Evolutionary conservation across 2,329 filamentous ascomycete genomes (phyloP).

Genomic region (Diaporthe caulivora): DNA sequence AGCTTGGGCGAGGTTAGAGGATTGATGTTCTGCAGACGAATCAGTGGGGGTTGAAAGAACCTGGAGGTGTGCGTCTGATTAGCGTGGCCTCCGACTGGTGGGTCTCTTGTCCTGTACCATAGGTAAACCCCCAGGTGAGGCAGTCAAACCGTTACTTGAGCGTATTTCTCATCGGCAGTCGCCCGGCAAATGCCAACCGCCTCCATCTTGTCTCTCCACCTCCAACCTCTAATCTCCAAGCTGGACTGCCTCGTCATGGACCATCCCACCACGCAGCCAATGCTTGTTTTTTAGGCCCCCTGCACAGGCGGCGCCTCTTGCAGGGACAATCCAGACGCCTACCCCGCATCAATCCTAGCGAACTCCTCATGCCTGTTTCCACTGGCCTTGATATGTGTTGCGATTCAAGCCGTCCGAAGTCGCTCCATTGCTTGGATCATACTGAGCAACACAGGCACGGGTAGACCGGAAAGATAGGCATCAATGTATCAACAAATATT

Average conservation of each 20-base stretch:
- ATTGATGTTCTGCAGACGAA: too few species aligned
- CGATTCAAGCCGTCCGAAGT: conserved; percentile 15
- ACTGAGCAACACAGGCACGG: background rate
- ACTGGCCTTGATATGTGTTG: background rate
- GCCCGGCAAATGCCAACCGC: background rate
- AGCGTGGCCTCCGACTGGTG: background rate
- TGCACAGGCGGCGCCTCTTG: background rate
- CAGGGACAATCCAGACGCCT: background rate
- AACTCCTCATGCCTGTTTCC: background rate
- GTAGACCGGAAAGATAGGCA: background rate
- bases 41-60: too few species aligned
- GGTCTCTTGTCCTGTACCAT: background rate
- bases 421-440: background rate
- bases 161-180: conserved; percentile 1
- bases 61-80: too few species aligned
- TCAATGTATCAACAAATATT: background rate
- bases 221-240: background rate
- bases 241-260: background rate
- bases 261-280: background rate
- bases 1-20: background rate
- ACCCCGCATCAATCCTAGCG: background rate
- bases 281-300: background rate
- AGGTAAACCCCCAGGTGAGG: background rate
- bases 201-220: background rate
- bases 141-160: background rate